phyloP scores from a whole-genome alignment of 208 protist genomes.

The Novymonas esmeraldas region DNA sequence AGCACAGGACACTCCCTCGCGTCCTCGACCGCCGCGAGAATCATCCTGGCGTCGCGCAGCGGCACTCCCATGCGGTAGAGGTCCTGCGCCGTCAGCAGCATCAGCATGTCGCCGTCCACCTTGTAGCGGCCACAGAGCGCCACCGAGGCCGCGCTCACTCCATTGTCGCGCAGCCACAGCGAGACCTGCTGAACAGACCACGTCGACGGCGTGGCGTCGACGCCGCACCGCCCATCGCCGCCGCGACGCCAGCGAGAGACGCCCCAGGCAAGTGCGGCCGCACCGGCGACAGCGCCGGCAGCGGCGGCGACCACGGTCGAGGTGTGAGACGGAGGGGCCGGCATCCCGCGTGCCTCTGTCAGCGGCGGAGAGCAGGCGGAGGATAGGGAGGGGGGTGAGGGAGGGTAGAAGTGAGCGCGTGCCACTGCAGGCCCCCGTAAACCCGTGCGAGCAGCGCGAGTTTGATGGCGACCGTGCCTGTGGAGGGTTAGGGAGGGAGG shows the following conservation, averaged over 20 bases:
- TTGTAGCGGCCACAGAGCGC: constrained; percentile 31
- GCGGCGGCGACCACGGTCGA: constrained; percentile 10
- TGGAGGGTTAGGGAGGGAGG: background rate
- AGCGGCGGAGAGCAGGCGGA: too few species aligned
- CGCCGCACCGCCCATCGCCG: background rate
- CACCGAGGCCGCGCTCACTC: constrained; percentile 33
- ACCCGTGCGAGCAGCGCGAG: too few species aligned
- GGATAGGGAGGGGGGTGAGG: too few species aligned
- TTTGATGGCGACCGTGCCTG: too few species aligned
- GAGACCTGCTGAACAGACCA: constrained; percentile 43
- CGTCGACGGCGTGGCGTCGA: background rate
- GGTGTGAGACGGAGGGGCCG: background rate
- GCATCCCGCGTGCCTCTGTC: too few species aligned
- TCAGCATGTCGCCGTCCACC: constrained; percentile 46
- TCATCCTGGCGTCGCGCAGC: constrained; percentile 42
- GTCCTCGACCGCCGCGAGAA: constrained; percentile 40
- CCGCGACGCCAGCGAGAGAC: constrained; percentile 1
- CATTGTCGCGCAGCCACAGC: constrained; percentile 52
- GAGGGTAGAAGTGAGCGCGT: too few species aligned
- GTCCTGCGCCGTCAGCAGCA: constrained; percentile 38
- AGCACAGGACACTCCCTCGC: constrained; percentile 26
- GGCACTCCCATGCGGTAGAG: constrained; percentile 48
- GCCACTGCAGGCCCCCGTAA: too few species aligned
- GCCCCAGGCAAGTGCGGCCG: constrained; percentile 18
- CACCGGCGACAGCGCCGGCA: constrained; percentile 12